Evolutionary conservation across 305 asterid species (phyloP).

Genomic region (Solanum chacoense): DNA sequence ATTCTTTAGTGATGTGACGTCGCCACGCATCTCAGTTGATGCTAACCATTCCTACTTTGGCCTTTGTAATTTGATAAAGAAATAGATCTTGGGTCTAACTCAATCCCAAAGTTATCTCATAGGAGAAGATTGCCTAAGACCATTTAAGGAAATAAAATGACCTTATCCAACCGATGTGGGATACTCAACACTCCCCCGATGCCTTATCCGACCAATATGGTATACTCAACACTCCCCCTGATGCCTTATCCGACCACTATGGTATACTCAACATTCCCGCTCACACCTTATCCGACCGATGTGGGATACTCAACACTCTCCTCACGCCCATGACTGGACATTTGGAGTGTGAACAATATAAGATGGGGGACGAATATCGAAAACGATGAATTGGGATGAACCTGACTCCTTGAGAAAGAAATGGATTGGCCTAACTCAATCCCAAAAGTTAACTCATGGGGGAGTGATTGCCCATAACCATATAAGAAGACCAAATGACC

Average conservation of each 20-base stretch:
- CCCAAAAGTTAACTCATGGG: background rate
- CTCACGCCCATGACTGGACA: background rate
- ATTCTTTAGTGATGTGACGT: background rate
- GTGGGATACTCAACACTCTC: background rate
- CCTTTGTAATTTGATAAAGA: background rate
- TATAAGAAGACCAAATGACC: background rate
- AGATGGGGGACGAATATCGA: background rate
- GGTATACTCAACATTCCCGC: background rate
- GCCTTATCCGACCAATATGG: background rate
- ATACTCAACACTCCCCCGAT: background rate
- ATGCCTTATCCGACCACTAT: background rate
- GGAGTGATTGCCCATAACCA: background rate
- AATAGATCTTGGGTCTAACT: background rate
- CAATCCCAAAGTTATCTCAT: background rate
- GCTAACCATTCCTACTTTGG: background rate
- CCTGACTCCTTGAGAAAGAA: background rate
- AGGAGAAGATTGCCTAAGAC: background rate
- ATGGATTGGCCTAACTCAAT: background rate
- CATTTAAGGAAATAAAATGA: background rate
- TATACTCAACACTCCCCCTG: background rate
- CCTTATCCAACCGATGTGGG: background rate
- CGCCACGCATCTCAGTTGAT: background rate
- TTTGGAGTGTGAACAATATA: background rate
- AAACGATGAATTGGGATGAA: background rate
- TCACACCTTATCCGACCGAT: background rate